Evolutionary conservation across 768 basidiomycete species (phyloP).

Genomic region (Boletus reticulatus): DNA sequence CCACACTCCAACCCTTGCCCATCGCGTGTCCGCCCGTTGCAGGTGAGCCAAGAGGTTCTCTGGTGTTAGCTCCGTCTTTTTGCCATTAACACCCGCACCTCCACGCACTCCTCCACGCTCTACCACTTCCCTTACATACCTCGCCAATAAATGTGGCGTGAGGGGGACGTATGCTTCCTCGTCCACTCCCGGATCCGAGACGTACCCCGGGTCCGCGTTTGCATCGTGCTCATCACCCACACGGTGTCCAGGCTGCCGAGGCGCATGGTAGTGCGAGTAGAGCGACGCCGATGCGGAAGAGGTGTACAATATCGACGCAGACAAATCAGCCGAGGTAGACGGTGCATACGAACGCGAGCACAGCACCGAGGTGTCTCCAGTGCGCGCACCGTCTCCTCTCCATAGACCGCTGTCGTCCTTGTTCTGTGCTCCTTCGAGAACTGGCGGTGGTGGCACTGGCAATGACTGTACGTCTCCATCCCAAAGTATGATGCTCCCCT

Average conservation of each 20-base stretch:
- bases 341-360: slow-evolving; percentile 20
- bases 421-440: neutral
- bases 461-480: slow-evolving; percentile 54
- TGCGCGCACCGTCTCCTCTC: slow-evolving; percentile 35
- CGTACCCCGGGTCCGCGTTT: slow-evolving; percentile 32
- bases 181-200: slow-evolving; percentile 58
- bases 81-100: slow-evolving; percentile 11
- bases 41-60: slow-evolving; percentile 49
- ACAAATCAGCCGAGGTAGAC: neutral
- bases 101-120: neutral
- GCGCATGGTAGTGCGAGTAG: slow-evolving; percentile 26
- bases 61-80: slow-evolving; percentile 29
- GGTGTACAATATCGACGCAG: slow-evolving; percentile 24
- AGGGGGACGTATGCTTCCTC: slow-evolving; percentile 67
- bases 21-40: slow-evolving; percentile 54
- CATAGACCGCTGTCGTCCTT: slow-evolving; percentile 40
- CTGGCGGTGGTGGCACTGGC: slow-evolving; percentile 17
- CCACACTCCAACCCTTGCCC: slow-evolving; percentile 65
- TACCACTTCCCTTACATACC: slow-evolving; percentile 47
- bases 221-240: neutral
- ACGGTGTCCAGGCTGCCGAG: slow-evolving; percentile 5
- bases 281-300: slow-evolving; percentile 21
- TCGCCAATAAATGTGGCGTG: slow-evolving; percentile 48
- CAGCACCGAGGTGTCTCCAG: slow-evolving; percentile 25
- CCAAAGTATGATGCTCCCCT: slow-evolving; percentile 75